A percentile compares a stretch with the other conserved stretches of the same genome.
Conservation (phyloP, 2,329 filamentous ascomycete genomes). For the Fusarium equiseti region DNA sequence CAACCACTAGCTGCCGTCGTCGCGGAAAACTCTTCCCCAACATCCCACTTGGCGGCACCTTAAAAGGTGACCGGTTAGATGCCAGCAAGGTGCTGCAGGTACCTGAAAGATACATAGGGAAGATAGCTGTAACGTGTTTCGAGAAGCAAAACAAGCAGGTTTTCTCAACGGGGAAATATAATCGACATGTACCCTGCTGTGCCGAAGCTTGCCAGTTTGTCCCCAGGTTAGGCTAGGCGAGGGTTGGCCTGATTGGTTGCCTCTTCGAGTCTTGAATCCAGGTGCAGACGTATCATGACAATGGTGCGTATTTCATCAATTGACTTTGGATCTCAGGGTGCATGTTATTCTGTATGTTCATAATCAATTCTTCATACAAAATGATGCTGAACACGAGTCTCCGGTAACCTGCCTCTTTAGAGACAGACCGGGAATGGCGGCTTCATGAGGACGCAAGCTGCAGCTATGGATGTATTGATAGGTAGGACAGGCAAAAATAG, state of each 20-base stretch:
- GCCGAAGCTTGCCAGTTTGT: conserved; percentile 45
- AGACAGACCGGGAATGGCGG: conserved; percentile 28
- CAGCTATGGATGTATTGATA: background rate
- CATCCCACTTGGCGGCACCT: conserved; percentile 49
- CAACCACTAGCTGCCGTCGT: conserved; percentile 43
- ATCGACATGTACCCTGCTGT: conserved; percentile 21
- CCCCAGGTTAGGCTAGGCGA: conserved; percentile 31
- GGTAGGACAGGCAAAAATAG: conserved; percentile 39
- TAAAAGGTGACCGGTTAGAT: conserved; percentile 39
- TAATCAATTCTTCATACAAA: background rate
- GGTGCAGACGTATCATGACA: conserved; percentile 34
- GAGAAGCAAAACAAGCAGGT: conserved; percentile 12
- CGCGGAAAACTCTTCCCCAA: conserved; percentile 49
- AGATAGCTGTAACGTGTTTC: conserved; percentile 1
- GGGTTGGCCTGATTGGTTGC: conserved; percentile 37
- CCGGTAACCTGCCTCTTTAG: conserved; percentile 15
- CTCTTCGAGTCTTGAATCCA: conserved; percentile 29
- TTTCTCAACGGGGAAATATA: conserved; percentile 27
- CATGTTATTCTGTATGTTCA: background rate
- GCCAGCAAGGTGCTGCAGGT: conserved; percentile 44
- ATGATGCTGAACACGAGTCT: conserved; percentile 1
- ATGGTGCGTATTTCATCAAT: conserved; percentile 33
- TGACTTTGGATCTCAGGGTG: background rate
- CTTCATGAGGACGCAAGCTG: conserved; percentile 11
- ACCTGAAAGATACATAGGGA: conserved; percentile 25